Evolutionary conservation across 73 alveolate genomes (phyloP).

Genomic region (Paramecium primaurelia): DNA sequence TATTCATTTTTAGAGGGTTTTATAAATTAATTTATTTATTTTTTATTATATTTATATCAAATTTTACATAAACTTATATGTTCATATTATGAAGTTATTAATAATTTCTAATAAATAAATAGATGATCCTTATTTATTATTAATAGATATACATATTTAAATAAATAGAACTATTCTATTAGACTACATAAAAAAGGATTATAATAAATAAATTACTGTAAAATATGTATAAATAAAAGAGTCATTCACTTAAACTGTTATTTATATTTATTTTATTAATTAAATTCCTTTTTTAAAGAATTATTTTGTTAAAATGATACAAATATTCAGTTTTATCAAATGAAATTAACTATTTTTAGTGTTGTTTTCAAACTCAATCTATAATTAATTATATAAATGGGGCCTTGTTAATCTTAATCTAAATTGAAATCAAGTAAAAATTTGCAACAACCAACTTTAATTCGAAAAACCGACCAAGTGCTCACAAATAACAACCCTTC

Average conservation of each 20-base stretch:
- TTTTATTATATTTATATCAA: background rate
- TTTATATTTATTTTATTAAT: background rate
- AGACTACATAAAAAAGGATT: background rate
- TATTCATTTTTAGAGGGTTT: background rate
- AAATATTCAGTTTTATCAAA: background rate
- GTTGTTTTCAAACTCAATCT: background rate
- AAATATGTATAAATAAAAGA: background rate
- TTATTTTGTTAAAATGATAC: background rate
- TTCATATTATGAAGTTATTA: background rate
- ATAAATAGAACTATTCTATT: background rate
- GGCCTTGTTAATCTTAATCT: background rate
- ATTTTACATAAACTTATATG: background rate
- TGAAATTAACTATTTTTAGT: background rate
- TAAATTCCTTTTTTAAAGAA: background rate
- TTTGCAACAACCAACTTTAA: background rate
- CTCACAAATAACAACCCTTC: background rate
- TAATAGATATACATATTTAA: background rate
- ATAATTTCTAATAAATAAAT: no score
- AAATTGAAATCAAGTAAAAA: background rate
- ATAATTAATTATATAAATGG: background rate
- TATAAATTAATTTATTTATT: background rate
- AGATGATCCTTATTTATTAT: background rate
- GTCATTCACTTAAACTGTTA: background rate
- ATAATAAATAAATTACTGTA: background rate
- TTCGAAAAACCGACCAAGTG: background rate